Percentiles rank a stretch among this genome's conserved stretches.
phyloP scores from a whole-genome alignment of 441 rosid genomes.

The Kokia cookei region DNA sequence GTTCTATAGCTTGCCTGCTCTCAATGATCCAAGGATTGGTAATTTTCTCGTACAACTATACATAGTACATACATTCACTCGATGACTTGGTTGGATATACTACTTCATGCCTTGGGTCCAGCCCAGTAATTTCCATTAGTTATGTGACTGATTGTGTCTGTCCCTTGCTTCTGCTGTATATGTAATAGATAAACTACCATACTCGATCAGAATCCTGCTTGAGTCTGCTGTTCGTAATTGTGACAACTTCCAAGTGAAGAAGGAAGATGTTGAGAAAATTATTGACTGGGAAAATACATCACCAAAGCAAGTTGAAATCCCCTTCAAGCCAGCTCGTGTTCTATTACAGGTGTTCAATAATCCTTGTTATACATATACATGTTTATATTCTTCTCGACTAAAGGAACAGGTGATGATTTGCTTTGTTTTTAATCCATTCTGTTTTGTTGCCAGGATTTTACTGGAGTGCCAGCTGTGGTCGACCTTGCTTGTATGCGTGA shows the following conservation, averaged over 20 bases:
- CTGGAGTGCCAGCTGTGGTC: conserved; percentile 98
- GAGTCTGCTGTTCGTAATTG: conserved; percentile 98
- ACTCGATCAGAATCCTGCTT: conserved; percentile 91
- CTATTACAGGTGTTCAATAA: conserved; percentile 66
- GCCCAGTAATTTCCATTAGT: not conserved
- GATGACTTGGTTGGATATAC: not conserved
- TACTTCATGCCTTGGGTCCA: not conserved
- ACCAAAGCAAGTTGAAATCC: conserved; percentile 96
- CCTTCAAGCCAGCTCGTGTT: conserved; percentile 98
- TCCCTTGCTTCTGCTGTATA: conserved; percentile 10
- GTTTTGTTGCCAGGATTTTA: conserved; percentile 68
- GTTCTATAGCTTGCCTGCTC: conserved; percentile 87
- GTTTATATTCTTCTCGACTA: not conserved
- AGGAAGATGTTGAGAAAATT: conserved; percentile 94
- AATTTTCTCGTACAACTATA: not conserved
- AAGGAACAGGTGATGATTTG: not conserved
- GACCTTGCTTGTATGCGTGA: conserved; percentile 99
- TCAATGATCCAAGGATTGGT: conserved; percentile 97
- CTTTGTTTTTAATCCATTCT: conserved; percentile 1
- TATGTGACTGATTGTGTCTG: not conserved
- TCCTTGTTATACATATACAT: not conserved
- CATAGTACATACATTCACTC: not conserved
- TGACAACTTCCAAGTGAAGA: conserved; percentile 95
- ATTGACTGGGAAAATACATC: conserved; percentile 90
- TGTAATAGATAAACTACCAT: conserved; percentile 76